These are phyloP conservation scores for Pelargonium nanum DNA, from an alignment of 345 rosid species.

Conservation along the genomic window DNA sequence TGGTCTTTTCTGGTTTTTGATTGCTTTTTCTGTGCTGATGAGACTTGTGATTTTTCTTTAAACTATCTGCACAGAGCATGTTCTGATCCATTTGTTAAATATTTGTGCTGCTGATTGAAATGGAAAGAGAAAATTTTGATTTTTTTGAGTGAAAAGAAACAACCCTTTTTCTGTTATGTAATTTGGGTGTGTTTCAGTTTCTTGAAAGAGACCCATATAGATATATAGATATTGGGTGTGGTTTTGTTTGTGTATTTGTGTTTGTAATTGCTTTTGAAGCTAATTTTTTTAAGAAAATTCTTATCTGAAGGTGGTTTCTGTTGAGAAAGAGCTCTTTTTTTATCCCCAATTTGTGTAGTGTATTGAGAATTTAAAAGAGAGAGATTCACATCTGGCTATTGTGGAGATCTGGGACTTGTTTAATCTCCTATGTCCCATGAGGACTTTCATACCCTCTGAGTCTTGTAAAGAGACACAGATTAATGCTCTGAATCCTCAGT, in stretches of 20 bases:
- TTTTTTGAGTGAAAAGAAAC: not conserved
- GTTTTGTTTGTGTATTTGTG: not conserved
- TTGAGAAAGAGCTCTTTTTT: conserved; percentile 11
- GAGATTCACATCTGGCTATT: conserved; percentile 33
- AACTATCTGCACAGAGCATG: conserved; percentile 8
- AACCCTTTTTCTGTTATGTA: not conserved
- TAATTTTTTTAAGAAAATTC: no score
- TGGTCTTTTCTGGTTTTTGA: conserved; percentile 14
- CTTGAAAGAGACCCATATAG: not conserved
- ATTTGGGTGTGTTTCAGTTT: not conserved
- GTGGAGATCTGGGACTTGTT: conserved; percentile 99
- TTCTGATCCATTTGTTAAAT: not conserved
- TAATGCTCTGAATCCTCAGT: conserved; percentile 81
- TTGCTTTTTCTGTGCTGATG: conserved; percentile 4
- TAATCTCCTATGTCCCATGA: conserved; percentile 83
- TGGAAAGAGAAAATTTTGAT: not conserved
- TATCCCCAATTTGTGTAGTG: not conserved
- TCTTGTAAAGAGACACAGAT: conserved; percentile 79
- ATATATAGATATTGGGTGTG: not conserved
- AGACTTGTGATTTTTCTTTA: conserved; percentile 7
- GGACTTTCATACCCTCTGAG: conserved; percentile 70
- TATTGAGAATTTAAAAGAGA: conserved; percentile 20
- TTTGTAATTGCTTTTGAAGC: no score
- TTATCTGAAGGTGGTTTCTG: not conserved
- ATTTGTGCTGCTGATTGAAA: not conserved